Conservation (phyloP, 2,329 filamentous ascomycete genomes). For the Pleomassaria siparia region DNA sequence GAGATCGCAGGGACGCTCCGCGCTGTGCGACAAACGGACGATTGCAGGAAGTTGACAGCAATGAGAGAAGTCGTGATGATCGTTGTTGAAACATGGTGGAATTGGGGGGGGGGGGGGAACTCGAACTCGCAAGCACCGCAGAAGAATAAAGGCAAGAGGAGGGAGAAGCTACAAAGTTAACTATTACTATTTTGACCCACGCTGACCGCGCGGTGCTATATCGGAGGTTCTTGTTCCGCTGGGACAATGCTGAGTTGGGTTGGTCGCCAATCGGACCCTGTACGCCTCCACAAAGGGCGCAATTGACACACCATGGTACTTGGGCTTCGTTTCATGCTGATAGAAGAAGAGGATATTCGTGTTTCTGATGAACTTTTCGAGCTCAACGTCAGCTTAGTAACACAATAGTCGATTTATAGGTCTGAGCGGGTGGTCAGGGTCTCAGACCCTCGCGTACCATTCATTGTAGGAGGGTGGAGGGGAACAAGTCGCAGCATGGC, state of each 20-base stretch:
- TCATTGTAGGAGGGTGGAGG: not conserved
- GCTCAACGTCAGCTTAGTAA: no score
- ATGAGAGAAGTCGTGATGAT: slow-evolving; percentile 38
- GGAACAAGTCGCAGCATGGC: not conserved
- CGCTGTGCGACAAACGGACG: slow-evolving; percentile 33
- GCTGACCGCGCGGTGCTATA: slow-evolving; percentile 22
- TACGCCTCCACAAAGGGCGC: slow-evolving; percentile 22
- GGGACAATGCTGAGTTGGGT: slow-evolving; percentile 10
- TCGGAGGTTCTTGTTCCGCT: slow-evolving; percentile 12
- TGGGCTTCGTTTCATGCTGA: slow-evolving; percentile 16
- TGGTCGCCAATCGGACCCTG: slow-evolving; percentile 20
- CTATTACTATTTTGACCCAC: slow-evolving; percentile 21
- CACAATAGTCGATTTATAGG: no score
- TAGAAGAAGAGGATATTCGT: slow-evolving; percentile 30
- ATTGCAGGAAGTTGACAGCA: slow-evolving; percentile 28
- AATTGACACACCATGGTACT: slow-evolving; percentile 6
- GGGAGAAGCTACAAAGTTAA: slow-evolving; percentile 10
- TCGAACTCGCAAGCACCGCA: not conserved
- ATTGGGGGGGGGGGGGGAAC: slow-evolving; percentile 7
- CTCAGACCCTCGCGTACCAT: no score
- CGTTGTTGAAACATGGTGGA: slow-evolving; percentile 41
- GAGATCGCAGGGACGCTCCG: slow-evolving; percentile 49
- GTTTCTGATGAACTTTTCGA: slow-evolving; percentile 7
- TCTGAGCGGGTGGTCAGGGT: no score
- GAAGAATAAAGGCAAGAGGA: slow-evolving; percentile 12